Percentiles rank a stretch among this genome's conserved stretches.
These are phyloP conservation scores for Candida sphagnicola DNA, from an alignment of 805 yeast species.

Conservation along the genomic window DNA sequence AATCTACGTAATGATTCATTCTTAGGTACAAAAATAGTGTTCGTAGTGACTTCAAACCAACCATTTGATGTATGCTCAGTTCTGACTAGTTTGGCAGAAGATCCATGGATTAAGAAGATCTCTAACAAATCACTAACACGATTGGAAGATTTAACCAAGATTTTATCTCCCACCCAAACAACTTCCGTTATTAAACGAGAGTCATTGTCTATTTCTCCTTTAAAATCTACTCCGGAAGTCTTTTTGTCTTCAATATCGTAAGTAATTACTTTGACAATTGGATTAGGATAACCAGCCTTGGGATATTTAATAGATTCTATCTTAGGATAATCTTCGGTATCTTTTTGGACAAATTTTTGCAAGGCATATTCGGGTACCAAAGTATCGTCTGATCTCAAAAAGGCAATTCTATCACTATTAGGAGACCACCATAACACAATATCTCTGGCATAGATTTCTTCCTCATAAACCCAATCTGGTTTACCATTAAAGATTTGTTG, in stretches of 20 bases:
- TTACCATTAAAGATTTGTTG: slow-evolving; percentile 56
- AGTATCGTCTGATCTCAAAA: slow-evolving; percentile 56
- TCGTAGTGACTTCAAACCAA: slow-evolving; percentile 52
- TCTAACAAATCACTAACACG: slow-evolving; percentile 56
- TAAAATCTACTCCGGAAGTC: slow-evolving; percentile 10
- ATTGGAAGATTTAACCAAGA: slow-evolving; percentile 57
- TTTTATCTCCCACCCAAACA: slow-evolving; percentile 50
- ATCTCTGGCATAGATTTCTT: slow-evolving; percentile 63
- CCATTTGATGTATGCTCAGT: slow-evolving; percentile 47
- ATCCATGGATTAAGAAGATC: slow-evolving; percentile 37
- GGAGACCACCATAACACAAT: slow-evolving; percentile 72
- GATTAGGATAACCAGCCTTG: slow-evolving; percentile 63
- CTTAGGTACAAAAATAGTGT: slow-evolving; percentile 32
- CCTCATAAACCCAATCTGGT: slow-evolving; percentile 85
- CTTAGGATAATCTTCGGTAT: slow-evolving; percentile 42
- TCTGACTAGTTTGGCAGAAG: slow-evolving; percentile 32
- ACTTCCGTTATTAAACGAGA: slow-evolving; percentile 56
- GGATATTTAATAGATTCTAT: slow-evolving; percentile 54
- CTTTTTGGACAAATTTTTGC: slow-evolving; percentile 45
- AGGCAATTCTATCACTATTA: slow-evolving; percentile 53
- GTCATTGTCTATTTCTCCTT: slow-evolving; percentile 12
- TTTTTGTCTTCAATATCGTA: slow-evolving; percentile 31
- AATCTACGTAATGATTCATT: slow-evolving; percentile 30
- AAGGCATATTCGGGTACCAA: slow-evolving; percentile 50
- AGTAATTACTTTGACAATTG: slow-evolving; percentile 45